Evolutionary conservation across 352 stramenopile species (phyloP).

Genomic region (Globisporangium alternatum): DNA sequence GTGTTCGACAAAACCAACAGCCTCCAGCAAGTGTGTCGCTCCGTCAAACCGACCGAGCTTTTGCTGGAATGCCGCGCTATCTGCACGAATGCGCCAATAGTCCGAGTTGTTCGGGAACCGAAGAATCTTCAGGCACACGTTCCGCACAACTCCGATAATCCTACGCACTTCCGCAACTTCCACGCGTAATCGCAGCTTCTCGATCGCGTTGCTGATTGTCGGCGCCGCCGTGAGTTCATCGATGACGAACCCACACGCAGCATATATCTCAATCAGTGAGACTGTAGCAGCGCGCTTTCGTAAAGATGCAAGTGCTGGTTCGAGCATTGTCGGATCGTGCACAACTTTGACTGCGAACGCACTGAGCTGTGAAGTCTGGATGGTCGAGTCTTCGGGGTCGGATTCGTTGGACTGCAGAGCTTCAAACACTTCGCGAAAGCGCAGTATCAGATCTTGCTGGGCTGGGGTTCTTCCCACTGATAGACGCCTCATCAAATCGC

Average conservation of each 20-base stretch:
- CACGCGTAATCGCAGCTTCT: conserved; percentile 47
- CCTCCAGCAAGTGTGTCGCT: conserved; percentile 49
- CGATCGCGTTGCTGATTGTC: conserved; percentile 52
- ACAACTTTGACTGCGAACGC: conserved; percentile 44
- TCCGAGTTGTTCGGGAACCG: conserved; percentile 69
- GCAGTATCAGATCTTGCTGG: conserved; percentile 56
- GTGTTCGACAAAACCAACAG: conserved; percentile 55
- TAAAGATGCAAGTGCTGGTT: conserved; percentile 35
- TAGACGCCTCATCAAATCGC: conserved; percentile 55
- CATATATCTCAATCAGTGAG: conserved; percentile 59
- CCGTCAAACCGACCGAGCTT: conserved; percentile 67
- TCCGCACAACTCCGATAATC: conserved; percentile 47
- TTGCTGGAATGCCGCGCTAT: conserved; percentile 51
- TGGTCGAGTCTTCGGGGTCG: conserved; percentile 18
- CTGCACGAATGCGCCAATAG: conserved; percentile 63
- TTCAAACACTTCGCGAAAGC: conserved; percentile 67
- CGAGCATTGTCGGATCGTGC: conserved; percentile 35
- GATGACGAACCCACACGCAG: conserved; percentile 60
- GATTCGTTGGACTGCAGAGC: conserved; percentile 20
- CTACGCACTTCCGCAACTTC: conserved; percentile 50
- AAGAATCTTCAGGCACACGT: conserved; percentile 63
- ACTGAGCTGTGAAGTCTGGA: conserved; percentile 44
- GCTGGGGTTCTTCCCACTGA: conserved; percentile 50
- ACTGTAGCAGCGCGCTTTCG: conserved; percentile 45
- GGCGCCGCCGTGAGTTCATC: conserved; percentile 57